Base-by-base conservation (phyloP, 164 flowering plant genomes). In the Chloranthus sessilifolius region DNA sequence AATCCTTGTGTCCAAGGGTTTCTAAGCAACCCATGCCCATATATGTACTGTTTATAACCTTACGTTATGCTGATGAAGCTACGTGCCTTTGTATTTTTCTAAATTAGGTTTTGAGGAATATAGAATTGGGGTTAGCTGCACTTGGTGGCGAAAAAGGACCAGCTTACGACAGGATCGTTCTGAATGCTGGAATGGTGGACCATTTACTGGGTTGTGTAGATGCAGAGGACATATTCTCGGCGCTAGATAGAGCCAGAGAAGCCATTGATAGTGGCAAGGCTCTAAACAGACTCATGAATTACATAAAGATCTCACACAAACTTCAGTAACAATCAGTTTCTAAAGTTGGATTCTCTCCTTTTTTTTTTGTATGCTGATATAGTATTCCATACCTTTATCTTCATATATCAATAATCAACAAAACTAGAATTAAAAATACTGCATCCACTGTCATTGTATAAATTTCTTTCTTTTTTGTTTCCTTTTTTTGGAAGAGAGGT, bases 161-260 rank as follows among this genome's bases (percentile, higher is more conserved):
- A 4, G 87, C 96, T 37, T 94, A 94, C 66, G 99, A 94, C 60
- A 71, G 97, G 50, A 85, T 94, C 11, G 85, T 89, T 28, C 60
- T 94, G 56, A 94, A 94, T 61, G 97, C 99, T 41, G 99, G 90
- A 59, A 74, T 89, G 68, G 92, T 79, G n/a, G 99, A 94, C 72
- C 97, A 94, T 56, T 73, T 94, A 78, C 72, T 94, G 44, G 95
- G 99, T 31, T 80, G 96, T 60, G 70, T 69, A 33, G 96, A 90
- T 47, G 96, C 96, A 28, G 86, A 89, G 56, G 92, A 94, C 68
- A 58, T 85, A 47, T 47, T 66, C 21, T 40, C 71, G 5, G 95
- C 97, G 19, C 25, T 94, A 31, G 83, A 87, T 37, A 81, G 99
- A 78, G 97, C 99, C 38, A 78, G 87, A 59, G 97, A 94, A 52